phyloP scores from a whole-genome alignment of 1,284 basidiomycete genomes.

The Cyathus olla region DNA sequence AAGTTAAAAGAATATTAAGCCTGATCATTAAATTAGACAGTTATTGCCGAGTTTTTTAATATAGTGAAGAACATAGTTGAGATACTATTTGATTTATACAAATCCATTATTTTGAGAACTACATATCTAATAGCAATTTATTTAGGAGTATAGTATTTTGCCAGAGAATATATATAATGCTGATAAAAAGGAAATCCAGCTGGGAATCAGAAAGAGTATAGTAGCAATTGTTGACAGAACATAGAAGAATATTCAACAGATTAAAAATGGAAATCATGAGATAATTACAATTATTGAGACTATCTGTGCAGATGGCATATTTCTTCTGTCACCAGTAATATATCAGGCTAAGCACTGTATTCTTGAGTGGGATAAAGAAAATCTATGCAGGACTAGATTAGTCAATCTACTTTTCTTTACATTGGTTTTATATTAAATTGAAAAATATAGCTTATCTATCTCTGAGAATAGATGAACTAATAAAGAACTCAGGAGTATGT shows the following conservation, averaged over 20 bases:
- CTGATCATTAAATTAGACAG: neutral
- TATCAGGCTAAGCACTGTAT: neutral
- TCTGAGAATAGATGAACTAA: conserved; percentile 50
- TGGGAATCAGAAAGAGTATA: neutral
- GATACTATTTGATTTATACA: neutral
- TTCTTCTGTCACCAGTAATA: neutral
- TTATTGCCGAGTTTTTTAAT: neutral
- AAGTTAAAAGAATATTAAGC: neutral
- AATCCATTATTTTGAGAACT: neutral
- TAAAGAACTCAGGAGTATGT: conserved; percentile 35
- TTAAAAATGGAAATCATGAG: conserved; percentile 2
- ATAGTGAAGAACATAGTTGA: neutral
- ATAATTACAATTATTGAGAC: conserved; percentile 2
- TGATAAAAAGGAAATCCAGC: conserved; percentile 1
- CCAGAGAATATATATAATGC: conserved; percentile 3
- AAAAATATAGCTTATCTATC: conserved; percentile 11
- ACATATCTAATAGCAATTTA: neutral
- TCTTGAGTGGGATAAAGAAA: conserved; percentile 2
- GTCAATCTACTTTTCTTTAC: neutral
- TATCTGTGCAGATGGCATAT: neutral
- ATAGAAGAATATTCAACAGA: conserved; percentile 1
- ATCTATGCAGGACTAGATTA: neutral
- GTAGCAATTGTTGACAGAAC: neutral
- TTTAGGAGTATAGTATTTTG: neutral
- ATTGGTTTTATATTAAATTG: neutral